Conservation (phyloP, 1,284 basidiomycete genomes). For the Trichosporon faecale region DNA sequence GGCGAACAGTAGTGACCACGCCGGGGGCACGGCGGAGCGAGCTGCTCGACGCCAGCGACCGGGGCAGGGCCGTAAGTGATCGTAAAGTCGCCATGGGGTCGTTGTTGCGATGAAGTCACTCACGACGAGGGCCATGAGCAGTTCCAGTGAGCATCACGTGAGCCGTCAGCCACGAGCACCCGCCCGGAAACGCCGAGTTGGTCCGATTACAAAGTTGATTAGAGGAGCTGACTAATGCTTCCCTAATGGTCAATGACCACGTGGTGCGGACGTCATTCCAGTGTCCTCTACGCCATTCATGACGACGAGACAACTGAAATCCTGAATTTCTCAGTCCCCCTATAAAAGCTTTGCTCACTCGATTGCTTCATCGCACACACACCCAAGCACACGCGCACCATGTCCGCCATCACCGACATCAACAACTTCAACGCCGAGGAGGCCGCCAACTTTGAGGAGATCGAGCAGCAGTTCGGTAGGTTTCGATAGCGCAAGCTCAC, state of each 20-base stretch:
- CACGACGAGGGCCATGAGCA: neutral
- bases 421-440: conserved; percentile 70
- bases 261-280: conserved; percentile 5
- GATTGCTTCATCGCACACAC: neutral
- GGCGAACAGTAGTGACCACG: neutral
- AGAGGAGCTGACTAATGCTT: neutral
- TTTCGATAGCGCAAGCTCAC: conserved; percentile 11
- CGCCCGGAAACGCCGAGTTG: neutral
- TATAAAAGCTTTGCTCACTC: neutral
- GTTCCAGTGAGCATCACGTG: neutral
- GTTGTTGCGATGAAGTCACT: neutral
- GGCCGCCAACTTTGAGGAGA: conserved; percentile 86
- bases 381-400: conserved; percentile 10
- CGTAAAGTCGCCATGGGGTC: neutral
- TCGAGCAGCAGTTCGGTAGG: conserved; percentile 82
- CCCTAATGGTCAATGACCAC: neutral
- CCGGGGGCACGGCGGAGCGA: neutral
- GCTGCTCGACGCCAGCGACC: neutral
- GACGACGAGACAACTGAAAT: neutral
- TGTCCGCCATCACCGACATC: conserved; percentile 22
- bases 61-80: neutral
- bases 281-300: neutral
- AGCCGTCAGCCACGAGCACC: neutral
- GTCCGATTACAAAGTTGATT: neutral
- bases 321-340: neutral